These are phyloP conservation scores for Chlamydomonas eustigma DNA, from an alignment of 139 green algal species.

Conservation along the genomic window DNA sequence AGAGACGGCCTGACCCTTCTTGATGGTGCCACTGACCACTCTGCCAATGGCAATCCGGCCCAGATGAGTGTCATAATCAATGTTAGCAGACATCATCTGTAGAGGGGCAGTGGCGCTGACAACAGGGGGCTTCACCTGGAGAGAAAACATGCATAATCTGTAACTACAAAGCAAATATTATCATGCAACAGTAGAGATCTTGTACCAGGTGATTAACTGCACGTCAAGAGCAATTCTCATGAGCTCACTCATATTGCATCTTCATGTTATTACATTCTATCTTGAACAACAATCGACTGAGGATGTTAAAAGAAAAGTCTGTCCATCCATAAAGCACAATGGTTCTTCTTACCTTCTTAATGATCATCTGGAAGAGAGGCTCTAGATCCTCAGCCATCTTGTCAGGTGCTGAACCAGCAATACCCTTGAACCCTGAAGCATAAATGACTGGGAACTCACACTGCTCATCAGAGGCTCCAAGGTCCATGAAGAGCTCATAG, in stretches of 20 bases:
- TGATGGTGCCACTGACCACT: slow-evolving; percentile 72
- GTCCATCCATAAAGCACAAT: no score
- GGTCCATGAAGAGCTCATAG: slow-evolving; percentile 97
- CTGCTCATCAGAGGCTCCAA: slow-evolving; percentile 91
- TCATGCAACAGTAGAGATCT: no score
- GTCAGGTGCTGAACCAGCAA: slow-evolving; percentile 70
- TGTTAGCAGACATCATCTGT: slow-evolving; percentile 92
- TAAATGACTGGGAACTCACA: slow-evolving; percentile 95
- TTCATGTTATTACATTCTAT: no score
- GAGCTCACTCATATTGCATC: no score
- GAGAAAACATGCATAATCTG: no score
- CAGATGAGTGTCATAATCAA: slow-evolving; percentile 96
- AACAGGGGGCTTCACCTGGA: slow-evolving; percentile 57
- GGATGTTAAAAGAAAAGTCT: no score
- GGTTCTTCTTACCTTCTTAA: slow-evolving; percentile 56
- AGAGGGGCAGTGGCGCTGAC: slow-evolving; percentile 70
- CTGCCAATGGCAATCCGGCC: slow-evolving; percentile 91
- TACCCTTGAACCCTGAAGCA: slow-evolving; percentile 68
- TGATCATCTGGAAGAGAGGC: slow-evolving; percentile 92
- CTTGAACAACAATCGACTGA: no score
- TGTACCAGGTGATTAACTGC: no score
- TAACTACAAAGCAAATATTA: no score
- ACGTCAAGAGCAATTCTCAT: no score
- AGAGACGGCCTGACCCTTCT: slow-evolving; percentile 46
- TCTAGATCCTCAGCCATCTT: slow-evolving; percentile 75